Evolutionary conservation across 2,329 filamentous ascomycete species (phyloP).

Genomic region (Fonsecaea pugnacius): DNA sequence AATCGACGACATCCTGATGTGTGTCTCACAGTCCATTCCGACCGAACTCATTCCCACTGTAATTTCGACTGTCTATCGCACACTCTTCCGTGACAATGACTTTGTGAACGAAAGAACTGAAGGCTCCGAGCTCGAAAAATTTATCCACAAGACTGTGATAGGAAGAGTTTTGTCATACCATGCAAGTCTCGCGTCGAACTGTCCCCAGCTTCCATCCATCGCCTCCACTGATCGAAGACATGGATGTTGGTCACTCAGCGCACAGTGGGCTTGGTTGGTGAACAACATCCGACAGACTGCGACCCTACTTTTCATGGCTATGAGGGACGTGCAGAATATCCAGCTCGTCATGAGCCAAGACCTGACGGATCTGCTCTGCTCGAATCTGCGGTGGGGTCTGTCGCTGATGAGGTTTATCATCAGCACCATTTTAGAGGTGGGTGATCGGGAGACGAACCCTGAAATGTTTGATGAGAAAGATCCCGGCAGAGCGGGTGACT

Average conservation of each 20-base stretch:
- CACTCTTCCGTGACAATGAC: slow-evolving; percentile 75
- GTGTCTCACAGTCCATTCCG: slow-evolving; percentile 59
- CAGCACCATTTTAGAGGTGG: slow-evolving; percentile 56
- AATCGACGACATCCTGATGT: slow-evolving; percentile 73
- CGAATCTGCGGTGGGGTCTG: slow-evolving; percentile 77
- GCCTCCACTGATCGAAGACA: slow-evolving; percentile 14
- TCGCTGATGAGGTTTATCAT: slow-evolving; percentile 65
- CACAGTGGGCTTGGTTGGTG: slow-evolving; percentile 36
- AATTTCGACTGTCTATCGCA: slow-evolving; percentile 69
- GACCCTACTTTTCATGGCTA: slow-evolving; percentile 29
- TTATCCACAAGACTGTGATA: slow-evolving; percentile 73
- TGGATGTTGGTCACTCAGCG: slow-evolving; percentile 29
- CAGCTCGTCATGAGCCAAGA: slow-evolving; percentile 52
- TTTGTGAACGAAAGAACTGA: slow-evolving; percentile 60
- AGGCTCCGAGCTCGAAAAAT: slow-evolving; percentile 68
- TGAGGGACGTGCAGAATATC: slow-evolving; percentile 30
- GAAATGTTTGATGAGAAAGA: slow-evolving; percentile 33
- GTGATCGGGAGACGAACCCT: slow-evolving; percentile 41
- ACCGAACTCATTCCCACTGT: slow-evolving; percentile 62
- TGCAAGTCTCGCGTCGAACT: slow-evolving; percentile 29
- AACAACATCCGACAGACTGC: slow-evolving; percentile 35
- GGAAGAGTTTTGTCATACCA: slow-evolving; percentile 66
- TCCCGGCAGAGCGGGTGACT: slow-evolving; percentile 28
- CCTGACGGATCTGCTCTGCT: slow-evolving; percentile 71
- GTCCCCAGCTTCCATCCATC: slow-evolving; percentile 21